Percentiles rank a stretch among this genome's conserved stretches.
Conservation (phyloP, 331 rosid genomes). For the Quercus phellos region DNA sequence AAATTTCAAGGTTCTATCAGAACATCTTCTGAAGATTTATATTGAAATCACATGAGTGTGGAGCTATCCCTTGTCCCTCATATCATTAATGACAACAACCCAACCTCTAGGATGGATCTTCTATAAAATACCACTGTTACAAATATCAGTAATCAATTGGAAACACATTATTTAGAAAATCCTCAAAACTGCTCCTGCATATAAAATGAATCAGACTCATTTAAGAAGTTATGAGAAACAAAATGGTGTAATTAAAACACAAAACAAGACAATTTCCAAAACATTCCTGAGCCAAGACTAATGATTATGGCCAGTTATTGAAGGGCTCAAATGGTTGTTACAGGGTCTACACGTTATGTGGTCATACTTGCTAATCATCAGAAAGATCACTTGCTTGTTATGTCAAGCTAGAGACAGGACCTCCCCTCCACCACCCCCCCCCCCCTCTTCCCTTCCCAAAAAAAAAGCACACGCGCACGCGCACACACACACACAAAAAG, state of each 20-base stretch:
- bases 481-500: background rate
- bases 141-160: background rate
- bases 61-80: background rate
- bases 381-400: background rate
- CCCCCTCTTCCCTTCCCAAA: background rate
- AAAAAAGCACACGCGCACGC: accelerated
- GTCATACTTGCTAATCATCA: background rate
- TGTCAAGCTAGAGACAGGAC: background rate
- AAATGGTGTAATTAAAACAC: background rate
- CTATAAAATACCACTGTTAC: background rate
- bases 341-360: background rate
- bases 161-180: background rate
- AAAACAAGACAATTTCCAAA: background rate
- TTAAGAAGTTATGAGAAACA: background rate
- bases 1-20: background rate
- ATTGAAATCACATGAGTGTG: background rate
- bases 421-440: too few species aligned
- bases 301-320: background rate
- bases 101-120: background rate
- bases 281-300: background rate
- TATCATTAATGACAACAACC: background rate
- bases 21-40: background rate
- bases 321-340: background rate
- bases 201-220: background rate
- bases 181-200: background rate